Evolutionary conservation across 179 eudicot genomes (phyloP).

Genomic region (Camellia oleifera): DNA sequence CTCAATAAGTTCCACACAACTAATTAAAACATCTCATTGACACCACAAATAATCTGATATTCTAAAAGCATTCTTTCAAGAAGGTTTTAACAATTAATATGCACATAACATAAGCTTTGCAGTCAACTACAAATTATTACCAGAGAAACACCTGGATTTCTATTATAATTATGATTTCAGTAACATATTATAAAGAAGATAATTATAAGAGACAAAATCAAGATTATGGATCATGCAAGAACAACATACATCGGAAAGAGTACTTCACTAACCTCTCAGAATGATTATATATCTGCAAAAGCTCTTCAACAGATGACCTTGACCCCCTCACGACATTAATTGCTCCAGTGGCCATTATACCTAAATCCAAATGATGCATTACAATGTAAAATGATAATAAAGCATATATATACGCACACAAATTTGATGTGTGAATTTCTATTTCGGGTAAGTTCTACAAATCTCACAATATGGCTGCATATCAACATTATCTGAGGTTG

Average conservation of each 20-base stretch:
- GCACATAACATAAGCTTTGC: neutral
- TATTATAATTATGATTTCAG: neutral
- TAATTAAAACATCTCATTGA: neutral
- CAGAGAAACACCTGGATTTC: neutral
- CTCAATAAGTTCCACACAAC: too few relatives aligned
- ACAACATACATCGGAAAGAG: constrained; percentile 5
- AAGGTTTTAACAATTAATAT: neutral
- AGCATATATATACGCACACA: neutral
- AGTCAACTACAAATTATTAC: neutral
- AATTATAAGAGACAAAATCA: neutral
- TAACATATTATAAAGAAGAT: neutral
- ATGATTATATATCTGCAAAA: constrained; percentile 86
- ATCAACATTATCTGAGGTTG: too few relatives aligned
- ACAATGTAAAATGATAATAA: neutral
- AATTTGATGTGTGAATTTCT: neutral
- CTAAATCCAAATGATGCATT: constrained; percentile 33
- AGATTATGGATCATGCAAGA: constrained; percentile 1
- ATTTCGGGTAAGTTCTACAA: neutral
- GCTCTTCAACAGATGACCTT: constrained; percentile 87
- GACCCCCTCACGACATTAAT: constrained; percentile 95
- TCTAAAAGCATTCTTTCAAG: neutral
- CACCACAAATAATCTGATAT: neutral
- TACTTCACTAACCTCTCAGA: constrained; percentile 73
- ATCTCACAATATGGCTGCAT: neutral
- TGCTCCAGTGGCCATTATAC: constrained; percentile 96